These are phyloP conservation scores for Mucor mucedo DNA, from an alignment of 371 early-diverging fungal species.

Conservation along the genomic window DNA sequence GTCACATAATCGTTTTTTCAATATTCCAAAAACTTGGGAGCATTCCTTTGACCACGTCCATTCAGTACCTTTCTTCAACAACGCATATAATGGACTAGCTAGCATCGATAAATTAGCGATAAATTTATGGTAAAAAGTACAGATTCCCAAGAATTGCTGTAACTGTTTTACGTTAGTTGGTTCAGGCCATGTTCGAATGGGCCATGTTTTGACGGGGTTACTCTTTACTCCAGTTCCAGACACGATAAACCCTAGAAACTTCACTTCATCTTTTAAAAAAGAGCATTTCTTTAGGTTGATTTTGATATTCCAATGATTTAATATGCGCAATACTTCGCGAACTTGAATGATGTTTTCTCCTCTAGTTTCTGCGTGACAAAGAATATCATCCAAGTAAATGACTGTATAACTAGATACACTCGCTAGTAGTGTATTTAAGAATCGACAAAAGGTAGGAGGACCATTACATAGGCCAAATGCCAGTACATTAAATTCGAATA, in stretches of 20 bases:
- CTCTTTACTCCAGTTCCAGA: too few relatives aligned
- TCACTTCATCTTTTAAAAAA: neutral
- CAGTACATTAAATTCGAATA: slow-evolving; percentile 48
- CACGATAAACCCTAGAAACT: neutral
- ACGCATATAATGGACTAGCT: too few relatives aligned
- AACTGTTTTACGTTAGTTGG: too few relatives aligned
- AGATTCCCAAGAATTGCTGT: too few relatives aligned
- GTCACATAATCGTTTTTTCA: slow-evolving; percentile 19
- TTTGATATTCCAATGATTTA: neutral
- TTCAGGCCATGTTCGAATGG: too few relatives aligned
- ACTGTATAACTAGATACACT: neutral
- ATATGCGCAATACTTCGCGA: neutral
- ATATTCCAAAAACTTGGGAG: too few relatives aligned
- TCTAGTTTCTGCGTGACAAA: neutral
- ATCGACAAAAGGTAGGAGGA: slow-evolving; percentile 42
- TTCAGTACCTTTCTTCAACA: too few relatives aligned
- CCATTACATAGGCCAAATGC: slow-evolving; percentile 54
- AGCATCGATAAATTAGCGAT: too few relatives aligned
- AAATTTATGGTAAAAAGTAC: too few relatives aligned
- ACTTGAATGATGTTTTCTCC: neutral
- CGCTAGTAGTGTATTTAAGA: slow-evolving; percentile 12
- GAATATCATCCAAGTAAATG: slow-evolving; percentile 5
- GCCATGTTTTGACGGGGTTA: too few relatives aligned
- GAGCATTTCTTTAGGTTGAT: neutral
- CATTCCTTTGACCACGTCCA: too few relatives aligned